Percentiles rank a stretch among this genome's conserved stretches.
Evolutionary conservation across 1,284 basidiomycete species (phyloP).

Genomic region (Kwoniella shivajii): DNA sequence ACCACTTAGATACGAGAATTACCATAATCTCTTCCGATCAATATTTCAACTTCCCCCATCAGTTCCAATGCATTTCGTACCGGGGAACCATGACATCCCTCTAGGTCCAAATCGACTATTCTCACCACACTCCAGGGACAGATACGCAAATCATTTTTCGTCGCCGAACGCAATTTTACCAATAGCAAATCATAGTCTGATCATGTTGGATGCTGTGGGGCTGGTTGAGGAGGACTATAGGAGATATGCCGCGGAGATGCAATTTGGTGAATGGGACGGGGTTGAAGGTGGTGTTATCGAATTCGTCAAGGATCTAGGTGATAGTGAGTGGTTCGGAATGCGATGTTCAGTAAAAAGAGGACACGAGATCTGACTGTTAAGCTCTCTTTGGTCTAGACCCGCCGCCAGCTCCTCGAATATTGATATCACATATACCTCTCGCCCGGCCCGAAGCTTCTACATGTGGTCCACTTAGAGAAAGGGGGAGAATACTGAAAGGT

Average conservation of each 20-base stretch:
- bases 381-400: constrained; percentile 27
- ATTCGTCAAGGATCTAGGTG: constrained; percentile 66
- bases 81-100: constrained; percentile 84
- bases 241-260: constrained; percentile 60
- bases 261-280: constrained; percentile 64
- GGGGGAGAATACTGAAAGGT: constrained; percentile 69
- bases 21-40: constrained; percentile 63
- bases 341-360: too few species aligned
- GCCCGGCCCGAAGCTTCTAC: constrained; percentile 67
- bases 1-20: constrained; percentile 66
- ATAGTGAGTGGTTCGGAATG: constrained; percentile 55
- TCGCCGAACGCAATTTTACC: constrained; percentile 44
- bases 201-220: constrained; percentile 73
- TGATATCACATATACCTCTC: constrained; percentile 82
- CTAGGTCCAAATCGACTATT: constrained; percentile 62
- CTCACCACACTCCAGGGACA: constrained; percentile 63
- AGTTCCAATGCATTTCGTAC: constrained; percentile 66
- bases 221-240: constrained; percentile 75
- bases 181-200: constrained; percentile 69
- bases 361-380: too few species aligned
- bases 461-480: constrained; percentile 76
- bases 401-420: constrained; percentile 60
- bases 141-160: constrained; percentile 63
- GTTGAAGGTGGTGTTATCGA: constrained; percentile 65
- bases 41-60: constrained; percentile 60